phyloP scores from a whole-genome alignment of 306 rosid genomes.

The Cucumis sativus region Cucumber_9930_V3 NC_026658.2:3592501-3593000 shows the following conservation, averaged over 20 bases:
- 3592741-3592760: neutral
- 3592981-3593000: neutral
- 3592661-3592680: neutral
- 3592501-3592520: conserved; percentile 87
- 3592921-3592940: neutral
- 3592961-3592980: neutral
- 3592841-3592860: neutral
- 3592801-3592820: neutral
- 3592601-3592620: neutral
- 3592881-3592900: neutral
- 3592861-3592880: neutral
- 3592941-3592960: neutral
- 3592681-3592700: neutral
- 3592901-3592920: neutral
- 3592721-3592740: neutral
- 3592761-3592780: neutral
- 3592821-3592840: neutral
- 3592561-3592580: conserved; percentile 44
- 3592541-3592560: conserved; percentile 57
- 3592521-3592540: conserved; percentile 95
- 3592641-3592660: neutral
- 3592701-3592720: neutral
- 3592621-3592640: neutral
- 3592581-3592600: neutral
- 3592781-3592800: neutral